Evolutionary conservation across 257 asterid genomes (phyloP).

Genomic region (Thymus quinquecostatus): DNA sequence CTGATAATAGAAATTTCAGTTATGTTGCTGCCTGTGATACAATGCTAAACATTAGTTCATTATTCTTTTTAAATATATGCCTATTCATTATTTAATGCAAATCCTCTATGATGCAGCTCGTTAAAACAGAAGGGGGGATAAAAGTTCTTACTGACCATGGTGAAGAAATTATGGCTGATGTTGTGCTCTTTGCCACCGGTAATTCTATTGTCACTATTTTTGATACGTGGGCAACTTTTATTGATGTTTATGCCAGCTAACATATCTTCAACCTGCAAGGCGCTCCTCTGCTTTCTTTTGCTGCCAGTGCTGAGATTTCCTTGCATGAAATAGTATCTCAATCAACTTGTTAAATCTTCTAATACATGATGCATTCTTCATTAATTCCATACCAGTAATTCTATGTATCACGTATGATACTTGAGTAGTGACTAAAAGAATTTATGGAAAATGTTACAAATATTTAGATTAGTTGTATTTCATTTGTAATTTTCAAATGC

Average conservation of each 20-base stretch:
- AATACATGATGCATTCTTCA: not conserved
- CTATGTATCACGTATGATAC: not conserved
- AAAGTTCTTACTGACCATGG: conserved; percentile 82
- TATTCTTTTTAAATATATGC: too few species aligned
- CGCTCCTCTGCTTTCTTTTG: not conserved
- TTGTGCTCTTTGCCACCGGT: conserved; percentile 98
- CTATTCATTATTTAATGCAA: conserved; percentile 8
- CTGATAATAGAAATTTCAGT: not conserved
- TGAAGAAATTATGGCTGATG: conserved; percentile 86
- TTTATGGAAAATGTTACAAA: too few species aligned
- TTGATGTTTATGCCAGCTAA: conserved; percentile 5
- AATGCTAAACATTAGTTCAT: not conserved
- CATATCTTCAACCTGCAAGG: too few species aligned
- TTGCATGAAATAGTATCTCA: conserved; percentile 1
- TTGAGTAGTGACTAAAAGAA: not conserved
- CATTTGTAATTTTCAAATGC: not conserved
- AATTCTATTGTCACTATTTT: conserved; percentile 33
- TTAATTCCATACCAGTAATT: not conserved
- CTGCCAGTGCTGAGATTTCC: not conserved
- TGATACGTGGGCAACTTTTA: not conserved
- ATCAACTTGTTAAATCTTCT: not conserved
- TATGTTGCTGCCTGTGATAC: not conserved
- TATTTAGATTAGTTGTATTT: too few species aligned
- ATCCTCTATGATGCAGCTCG: conserved; percentile 62
- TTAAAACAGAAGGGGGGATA: conserved; percentile 72